Evolutionary conservation across 2,329 filamentous ascomycete species (phyloP).

Genomic region (Fusarium foetens): DNA sequence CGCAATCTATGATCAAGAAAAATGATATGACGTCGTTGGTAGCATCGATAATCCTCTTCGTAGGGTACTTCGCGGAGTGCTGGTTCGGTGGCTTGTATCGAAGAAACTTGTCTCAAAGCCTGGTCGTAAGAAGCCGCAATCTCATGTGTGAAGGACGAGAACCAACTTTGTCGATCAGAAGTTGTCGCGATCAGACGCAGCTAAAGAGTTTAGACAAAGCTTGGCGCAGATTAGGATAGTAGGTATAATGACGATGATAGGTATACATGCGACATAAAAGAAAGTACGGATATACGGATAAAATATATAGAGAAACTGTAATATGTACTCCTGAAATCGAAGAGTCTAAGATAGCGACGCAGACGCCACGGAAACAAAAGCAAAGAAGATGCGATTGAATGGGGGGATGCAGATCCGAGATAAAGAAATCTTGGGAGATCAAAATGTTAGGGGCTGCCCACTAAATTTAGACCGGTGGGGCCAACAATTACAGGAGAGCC

Average conservation of each 20-base stretch:
- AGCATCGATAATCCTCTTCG: not conserved
- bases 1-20: not conserved
- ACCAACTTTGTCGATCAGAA: not conserved
- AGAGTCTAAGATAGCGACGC: not conserved
- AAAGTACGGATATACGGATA: not conserved
- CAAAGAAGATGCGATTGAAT: conserved; percentile 11
- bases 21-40: conserved; percentile 19
- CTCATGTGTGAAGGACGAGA: not conserved
- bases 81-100: not conserved
- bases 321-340: conserved; percentile 14
- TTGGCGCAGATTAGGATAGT: not conserved
- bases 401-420: conserved; percentile 9
- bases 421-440: conserved; percentile 32
- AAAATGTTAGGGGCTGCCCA: conserved; percentile 23
- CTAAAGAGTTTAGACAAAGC: conserved; percentile 4
- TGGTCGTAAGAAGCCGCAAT: not conserved
- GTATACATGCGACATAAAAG: not conserved
- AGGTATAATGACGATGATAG: not conserved
- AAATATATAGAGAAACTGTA: not conserved
- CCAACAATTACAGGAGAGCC: not conserved
- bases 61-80: not conserved
- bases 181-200: conserved; percentile 8
- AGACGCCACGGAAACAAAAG: conserved; percentile 6
- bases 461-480: conserved; percentile 9
- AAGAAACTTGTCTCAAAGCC: not conserved